These are phyloP conservation scores for Phytopythium cucurbitacearum DNA, from an alignment of 352 stramenopile genomes.

Conservation along the genomic window DNA sequence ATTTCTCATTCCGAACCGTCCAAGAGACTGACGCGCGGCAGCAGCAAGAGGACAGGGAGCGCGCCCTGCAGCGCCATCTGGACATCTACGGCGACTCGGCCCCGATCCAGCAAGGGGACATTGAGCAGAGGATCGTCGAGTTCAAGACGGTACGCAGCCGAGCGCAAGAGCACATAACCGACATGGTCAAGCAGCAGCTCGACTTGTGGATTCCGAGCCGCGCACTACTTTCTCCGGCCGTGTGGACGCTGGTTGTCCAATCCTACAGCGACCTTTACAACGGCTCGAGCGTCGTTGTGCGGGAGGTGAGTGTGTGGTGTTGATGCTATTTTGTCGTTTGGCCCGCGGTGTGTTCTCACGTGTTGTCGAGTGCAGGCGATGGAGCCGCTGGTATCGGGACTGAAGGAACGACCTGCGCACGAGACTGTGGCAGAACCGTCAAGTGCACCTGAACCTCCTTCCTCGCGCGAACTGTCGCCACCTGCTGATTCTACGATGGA, in stretches of 20 bases:
- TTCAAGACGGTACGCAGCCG: constrained; percentile 48
- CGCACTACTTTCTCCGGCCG: constrained; percentile 19
- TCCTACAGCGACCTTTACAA: constrained; percentile 49
- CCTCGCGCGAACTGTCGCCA: background rate
- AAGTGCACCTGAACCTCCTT: background rate
- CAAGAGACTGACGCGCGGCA: constrained; percentile 43
- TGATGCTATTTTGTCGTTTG: background rate
- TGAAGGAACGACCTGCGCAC: constrained; percentile 15
- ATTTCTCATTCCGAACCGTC: constrained; percentile 61
- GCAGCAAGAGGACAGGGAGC: constrained; percentile 41
- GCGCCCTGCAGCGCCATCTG: constrained; percentile 35
- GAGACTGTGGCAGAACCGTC: background rate
- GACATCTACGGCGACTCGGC: constrained; percentile 64
- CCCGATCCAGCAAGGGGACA: constrained; percentile 57
- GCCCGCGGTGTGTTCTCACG: background rate
- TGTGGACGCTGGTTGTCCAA: constrained; percentile 28
- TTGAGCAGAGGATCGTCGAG: constrained; percentile 60
- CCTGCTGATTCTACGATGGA: background rate
- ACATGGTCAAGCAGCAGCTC: constrained; percentile 48
- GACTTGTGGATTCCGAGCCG: constrained; percentile 48
- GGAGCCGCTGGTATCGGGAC: constrained; percentile 20
- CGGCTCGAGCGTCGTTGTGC: constrained; percentile 39
- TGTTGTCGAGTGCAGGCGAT: constrained; percentile 9
- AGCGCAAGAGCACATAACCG: constrained; percentile 47
- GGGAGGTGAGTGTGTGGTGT: constrained; percentile 26